Conservation (phyloP, 495 filamentous ascomycete species). For the Hyaloscypha bicolor region DNA sequence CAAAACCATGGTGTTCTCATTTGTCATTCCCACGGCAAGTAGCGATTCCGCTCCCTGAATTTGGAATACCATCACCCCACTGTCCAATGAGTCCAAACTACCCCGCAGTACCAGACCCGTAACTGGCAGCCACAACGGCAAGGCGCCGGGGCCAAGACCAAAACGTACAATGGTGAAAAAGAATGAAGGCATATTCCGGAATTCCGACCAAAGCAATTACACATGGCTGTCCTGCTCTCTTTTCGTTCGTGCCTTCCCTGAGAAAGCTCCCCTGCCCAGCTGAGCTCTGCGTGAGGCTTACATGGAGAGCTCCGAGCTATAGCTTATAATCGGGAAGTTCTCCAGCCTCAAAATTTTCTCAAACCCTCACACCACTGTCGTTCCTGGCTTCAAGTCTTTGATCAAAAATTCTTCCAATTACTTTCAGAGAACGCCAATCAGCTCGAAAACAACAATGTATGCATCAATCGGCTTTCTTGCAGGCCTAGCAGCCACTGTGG, state of each 20-base stretch:
- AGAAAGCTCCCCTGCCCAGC: not conserved
- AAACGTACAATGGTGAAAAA: not conserved
- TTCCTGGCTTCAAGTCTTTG: not conserved
- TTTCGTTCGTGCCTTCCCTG: not conserved
- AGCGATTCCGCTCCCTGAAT: no score
- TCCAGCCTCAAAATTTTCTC: not conserved
- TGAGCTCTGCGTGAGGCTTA: not conserved
- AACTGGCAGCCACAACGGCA: not conserved
- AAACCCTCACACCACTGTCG: not conserved
- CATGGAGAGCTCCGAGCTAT: not conserved
- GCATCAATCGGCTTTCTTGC: not conserved
- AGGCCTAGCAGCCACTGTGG: not conserved
- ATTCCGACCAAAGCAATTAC: not conserved
- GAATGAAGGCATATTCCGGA: not conserved
- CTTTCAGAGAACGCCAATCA: not conserved
- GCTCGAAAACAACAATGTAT: not conserved
- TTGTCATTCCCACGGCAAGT: no score
- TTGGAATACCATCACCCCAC: no score
- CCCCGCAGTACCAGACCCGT: not conserved
- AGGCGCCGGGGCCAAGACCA: not conserved
- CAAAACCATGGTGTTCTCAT: no score
- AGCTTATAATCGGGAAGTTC: not conserved
- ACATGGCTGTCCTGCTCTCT: not conserved
- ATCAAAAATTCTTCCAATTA: not conserved
- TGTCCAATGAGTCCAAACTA: not conserved